These are phyloP conservation scores for Melaleuca quinquenervia DNA, from an alignment of 345 rosid genomes.

Conservation along the genomic window DNA sequence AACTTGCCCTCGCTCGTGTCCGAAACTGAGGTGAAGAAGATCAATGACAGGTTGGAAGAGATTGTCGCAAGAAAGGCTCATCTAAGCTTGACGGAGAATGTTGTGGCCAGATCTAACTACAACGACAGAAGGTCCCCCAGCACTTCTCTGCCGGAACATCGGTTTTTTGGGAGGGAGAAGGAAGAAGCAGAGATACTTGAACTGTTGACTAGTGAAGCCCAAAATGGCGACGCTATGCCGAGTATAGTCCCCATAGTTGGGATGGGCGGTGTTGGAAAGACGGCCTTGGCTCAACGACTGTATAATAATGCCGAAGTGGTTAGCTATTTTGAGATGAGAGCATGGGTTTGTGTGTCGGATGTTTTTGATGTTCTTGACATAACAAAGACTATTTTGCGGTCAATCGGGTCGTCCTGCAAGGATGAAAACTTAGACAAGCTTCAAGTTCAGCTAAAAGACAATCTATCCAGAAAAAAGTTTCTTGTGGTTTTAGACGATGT, in stretches of 20 bases:
- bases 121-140: background rate
- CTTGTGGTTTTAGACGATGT: background rate
- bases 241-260: background rate
- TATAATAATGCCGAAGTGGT: background rate
- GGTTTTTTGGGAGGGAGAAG: background rate
- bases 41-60: background rate
- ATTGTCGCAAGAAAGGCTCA: background rate
- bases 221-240: background rate
- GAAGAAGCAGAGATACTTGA: background rate
- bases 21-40: background rate
- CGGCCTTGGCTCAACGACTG: background rate
- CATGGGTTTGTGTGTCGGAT: background rate
- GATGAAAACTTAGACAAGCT: accelerated
- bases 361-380: background rate
- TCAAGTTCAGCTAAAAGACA: background rate
- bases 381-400: background rate
- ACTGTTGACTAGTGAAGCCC: background rate
- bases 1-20: background rate
- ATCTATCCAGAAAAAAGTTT: background rate
- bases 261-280: background rate
- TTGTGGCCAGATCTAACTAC: accelerated
- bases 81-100: background rate
- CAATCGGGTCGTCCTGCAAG: accelerated
- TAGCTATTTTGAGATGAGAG: background rate
- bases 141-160: background rate